Evolutionary conservation across 2,329 filamentous ascomycete genomes (phyloP).

Genomic region (Calonectria henricotiae): DNA sequence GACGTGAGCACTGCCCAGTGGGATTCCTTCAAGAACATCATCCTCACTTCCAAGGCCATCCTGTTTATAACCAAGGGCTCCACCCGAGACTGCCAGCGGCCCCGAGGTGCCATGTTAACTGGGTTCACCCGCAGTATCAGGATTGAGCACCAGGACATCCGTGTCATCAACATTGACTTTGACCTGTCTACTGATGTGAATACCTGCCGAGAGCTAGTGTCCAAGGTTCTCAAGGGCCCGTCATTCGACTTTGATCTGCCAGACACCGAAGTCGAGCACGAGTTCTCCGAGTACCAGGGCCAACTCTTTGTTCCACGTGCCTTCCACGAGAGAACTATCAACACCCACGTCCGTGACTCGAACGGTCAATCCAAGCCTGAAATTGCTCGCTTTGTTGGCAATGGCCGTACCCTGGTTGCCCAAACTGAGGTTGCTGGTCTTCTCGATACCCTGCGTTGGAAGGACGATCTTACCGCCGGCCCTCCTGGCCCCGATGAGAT

Average conservation of each 20-base stretch:
- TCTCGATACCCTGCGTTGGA: constrained; percentile 29
- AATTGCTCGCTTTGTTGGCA: constrained; percentile 22
- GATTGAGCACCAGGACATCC: constrained; percentile 31
- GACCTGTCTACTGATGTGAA: constrained; percentile 11
- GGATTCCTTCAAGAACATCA: constrained; percentile 25
- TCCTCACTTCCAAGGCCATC: constrained; percentile 28
- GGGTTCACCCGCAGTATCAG: constrained; percentile 30
- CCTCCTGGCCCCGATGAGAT: constrained; percentile 30
- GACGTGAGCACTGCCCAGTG: constrained; percentile 23
- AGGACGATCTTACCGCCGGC: constrained; percentile 24
- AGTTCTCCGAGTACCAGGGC: constrained; percentile 27
- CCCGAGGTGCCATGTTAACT: constrained; percentile 27
- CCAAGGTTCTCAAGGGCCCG: constrained; percentile 23
- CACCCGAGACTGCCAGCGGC: constrained; percentile 24
- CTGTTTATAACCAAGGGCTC: constrained; percentile 26
- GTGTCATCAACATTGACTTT: constrained; percentile 28
- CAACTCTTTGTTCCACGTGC: constrained; percentile 27
- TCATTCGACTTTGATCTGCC: constrained; percentile 29
- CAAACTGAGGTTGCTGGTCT: constrained; percentile 28
- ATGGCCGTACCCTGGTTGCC: constrained; percentile 26
- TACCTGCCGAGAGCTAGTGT: constrained; percentile 21
- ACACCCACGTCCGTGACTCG: constrained; percentile 23
- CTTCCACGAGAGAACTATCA: constrained; percentile 23
- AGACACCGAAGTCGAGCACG: constrained; percentile 25
- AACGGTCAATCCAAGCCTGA: constrained; percentile 26